Evolutionary conservation across 495 filamentous ascomycete species (phyloP).

Genomic region (Glonium stellatum): DNA sequence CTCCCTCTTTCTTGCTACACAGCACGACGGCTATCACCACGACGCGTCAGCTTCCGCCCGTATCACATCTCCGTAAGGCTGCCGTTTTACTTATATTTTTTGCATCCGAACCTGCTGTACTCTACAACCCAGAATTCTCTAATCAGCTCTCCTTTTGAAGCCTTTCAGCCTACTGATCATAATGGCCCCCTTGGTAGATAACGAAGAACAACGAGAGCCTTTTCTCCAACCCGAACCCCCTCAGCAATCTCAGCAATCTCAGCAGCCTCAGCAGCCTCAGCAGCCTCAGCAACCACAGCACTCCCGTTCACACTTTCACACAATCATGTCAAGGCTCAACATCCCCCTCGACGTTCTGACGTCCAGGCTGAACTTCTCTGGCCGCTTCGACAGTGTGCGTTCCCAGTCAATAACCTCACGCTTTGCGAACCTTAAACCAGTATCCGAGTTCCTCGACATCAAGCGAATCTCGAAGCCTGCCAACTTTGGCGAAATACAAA

Average conservation of each 20-base stretch:
- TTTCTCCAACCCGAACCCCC: conserved; percentile 5
- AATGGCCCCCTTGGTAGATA: conserved; percentile 1
- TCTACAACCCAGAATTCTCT: background rate
- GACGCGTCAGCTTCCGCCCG: conserved; percentile 19
- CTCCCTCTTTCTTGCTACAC: background rate
- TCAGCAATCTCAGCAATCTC: background rate
- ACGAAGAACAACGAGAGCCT: background rate
- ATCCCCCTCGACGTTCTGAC: conserved; percentile 88
- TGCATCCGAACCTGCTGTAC: background rate
- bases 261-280: background rate
- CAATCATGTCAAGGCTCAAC: conserved; percentile 73
- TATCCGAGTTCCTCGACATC: conserved; percentile 91
- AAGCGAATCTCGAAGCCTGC: conserved; percentile 90
- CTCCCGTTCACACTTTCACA: background rate
- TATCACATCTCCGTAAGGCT: conserved; percentile 12
- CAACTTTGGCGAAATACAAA: conserved; percentile 86
- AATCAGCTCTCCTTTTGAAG: background rate
- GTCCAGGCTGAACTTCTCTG: conserved; percentile 74
- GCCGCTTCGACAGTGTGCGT: conserved; percentile 70
- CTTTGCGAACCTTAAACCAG: conserved; percentile 85
- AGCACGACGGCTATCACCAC: background rate
- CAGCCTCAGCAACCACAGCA: too few species aligned
- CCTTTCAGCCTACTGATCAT: background rate
- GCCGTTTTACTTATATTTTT: conserved; percentile 8
- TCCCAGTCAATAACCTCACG: conserved; percentile 67